These are phyloP conservation scores for Coprinellus micaceus DNA, from an alignment of 768 basidiomycete species.

Conservation along the genomic window DNA sequence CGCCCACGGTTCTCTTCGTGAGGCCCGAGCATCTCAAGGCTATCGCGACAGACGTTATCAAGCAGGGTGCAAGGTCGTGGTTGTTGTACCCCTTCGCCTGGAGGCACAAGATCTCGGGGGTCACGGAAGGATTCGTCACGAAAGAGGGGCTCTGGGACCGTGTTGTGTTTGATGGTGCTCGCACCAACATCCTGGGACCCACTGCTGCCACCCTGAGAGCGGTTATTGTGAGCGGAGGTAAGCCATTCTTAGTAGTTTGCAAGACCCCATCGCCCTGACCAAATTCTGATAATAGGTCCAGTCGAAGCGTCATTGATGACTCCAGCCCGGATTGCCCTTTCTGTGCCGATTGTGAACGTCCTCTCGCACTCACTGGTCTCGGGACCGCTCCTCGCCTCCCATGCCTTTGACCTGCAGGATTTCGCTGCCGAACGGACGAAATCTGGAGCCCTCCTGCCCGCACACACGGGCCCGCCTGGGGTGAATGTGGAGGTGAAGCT, in stretches of 20 bases:
- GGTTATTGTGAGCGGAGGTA: slow-evolving; percentile 74
- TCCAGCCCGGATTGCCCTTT: slow-evolving; percentile 69
- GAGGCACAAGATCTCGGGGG: slow-evolving; percentile 70
- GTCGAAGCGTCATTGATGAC: slow-evolving; percentile 49
- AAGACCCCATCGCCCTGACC: slow-evolving; percentile 1
- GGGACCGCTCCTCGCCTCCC: slow-evolving; percentile 78
- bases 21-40: slow-evolving; percentile 58
- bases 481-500: slow-evolving; percentile 83
- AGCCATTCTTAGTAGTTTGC: slow-evolving; percentile 15
- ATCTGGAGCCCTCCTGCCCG: slow-evolving; percentile 28
- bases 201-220: slow-evolving; percentile 60
- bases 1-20: slow-evolving; percentile 78
- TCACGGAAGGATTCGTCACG: slow-evolving; percentile 71
- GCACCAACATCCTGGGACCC: slow-evolving; percentile 56
- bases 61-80: slow-evolving; percentile 49
- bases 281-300: slow-evolving; percentile 36
- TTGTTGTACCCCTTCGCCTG: slow-evolving; percentile 61
- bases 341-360: slow-evolving; percentile 68
- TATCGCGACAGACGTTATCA: slow-evolving; percentile 50
- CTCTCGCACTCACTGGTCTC: slow-evolving; percentile 60
- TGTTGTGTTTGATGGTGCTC: slow-evolving; percentile 65
- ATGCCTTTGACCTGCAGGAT: slow-evolving; percentile 82
- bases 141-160: slow-evolving; percentile 86
- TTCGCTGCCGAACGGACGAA: slow-evolving; percentile 39
- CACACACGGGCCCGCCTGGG: slow-evolving; percentile 74